Evolutionary conservation across 352 stramenopile species (phyloP), one percentile per base, ranked within the genome.

Genomic region (Globisporangium parvum): DNA sequence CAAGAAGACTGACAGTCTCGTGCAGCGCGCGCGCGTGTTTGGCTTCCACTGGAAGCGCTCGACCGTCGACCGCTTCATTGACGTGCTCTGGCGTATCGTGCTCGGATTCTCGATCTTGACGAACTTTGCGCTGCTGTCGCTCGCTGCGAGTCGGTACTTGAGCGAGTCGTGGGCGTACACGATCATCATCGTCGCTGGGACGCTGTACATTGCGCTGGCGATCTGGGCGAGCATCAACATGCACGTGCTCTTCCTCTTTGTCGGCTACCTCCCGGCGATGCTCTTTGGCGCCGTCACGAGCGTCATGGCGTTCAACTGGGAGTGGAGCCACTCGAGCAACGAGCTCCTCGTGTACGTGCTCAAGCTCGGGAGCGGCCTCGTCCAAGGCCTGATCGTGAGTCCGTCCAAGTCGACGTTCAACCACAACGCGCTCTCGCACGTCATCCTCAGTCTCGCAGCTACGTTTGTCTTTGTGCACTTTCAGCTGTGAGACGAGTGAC

Each of bases 361-460:
- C 52, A 94, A 93, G 64, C 73, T 94, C 39, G 66, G 75, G 47
- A 78, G 81, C 39, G 85, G 80, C 11, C 71, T 93, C 60, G 78
- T 93, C 55, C 85, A 94, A 68, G 82, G 78, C 3, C 74, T 91
- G 40, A 81, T 91, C 24, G 86, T 85, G 66, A 85, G 77, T 50
- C 85, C 85, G 26, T 88, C 73, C 71, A 86, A 87, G 62, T 70
- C 86, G 66, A 80, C 82, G 59, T 94, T 94, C 66, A 94, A 94
- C 79, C 85, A 94, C 75, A 94, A 94, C 53, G 85, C 85, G 46
- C 69, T 94, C 41, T 91, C 85, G 39, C 85, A 94, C 70, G 82
- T 93, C 44, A 80, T 93, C 48, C 74, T 94, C 47, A 91, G 81
- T 40, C 60, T 91, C 50, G 83, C 85, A 14, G 85, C 85, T 51